Base-by-base conservation (phyloP, 805 yeast species). In the Monosporozyma servazzii region DNA sequence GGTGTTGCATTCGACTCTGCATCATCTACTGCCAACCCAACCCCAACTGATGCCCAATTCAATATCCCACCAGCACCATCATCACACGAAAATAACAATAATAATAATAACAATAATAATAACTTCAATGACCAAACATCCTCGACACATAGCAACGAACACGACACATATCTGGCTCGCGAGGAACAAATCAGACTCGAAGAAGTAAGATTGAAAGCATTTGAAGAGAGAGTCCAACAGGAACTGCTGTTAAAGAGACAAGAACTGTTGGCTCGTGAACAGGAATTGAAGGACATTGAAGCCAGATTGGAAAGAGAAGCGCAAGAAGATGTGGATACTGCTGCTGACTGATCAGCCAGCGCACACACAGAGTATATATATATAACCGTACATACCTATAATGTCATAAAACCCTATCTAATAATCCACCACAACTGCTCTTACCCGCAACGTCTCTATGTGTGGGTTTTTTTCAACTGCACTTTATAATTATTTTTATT, bases 161-260 rank as follows among this genome's bases (percentile, higher is more conserved):
- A 68, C 45, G 75, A 69, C 51, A 74, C 79, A 5, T 78, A 77
- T 54, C 58, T 77, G 48, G 79, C 81, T 40, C 86, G 91, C 68
- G 97, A 89, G 68, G 96, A 88, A 69, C 95, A 88, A 70, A 86
- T 88, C 61, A 82, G 86, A 61, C 73, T 84, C 49, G 96, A 89
- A 69, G 96, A 89, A 71, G 96, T 87, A 70, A 79, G 95, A 70
- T 76, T 89, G 63, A 82, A 77, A 62, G 86, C 87, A 44, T 87
- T 86, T 66, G 96, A 89, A 71, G 88, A 84, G 68, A 76, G 93
- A 60, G 95, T 89, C 25, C 96, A 89, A 70, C 86, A 84, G 64
- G 96, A 88, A 68, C 75, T 89, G 65, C 74, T 85, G 64, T 75
- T 77, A 66, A 87, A 89, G 74, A 77, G 93, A 59, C 82, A 83